A percentile compares a stretch with the other conserved stretches of the same genome.
phyloP scores from a whole-genome alignment of 768 basidiomycete species.

The Trametes maxima region DNA sequence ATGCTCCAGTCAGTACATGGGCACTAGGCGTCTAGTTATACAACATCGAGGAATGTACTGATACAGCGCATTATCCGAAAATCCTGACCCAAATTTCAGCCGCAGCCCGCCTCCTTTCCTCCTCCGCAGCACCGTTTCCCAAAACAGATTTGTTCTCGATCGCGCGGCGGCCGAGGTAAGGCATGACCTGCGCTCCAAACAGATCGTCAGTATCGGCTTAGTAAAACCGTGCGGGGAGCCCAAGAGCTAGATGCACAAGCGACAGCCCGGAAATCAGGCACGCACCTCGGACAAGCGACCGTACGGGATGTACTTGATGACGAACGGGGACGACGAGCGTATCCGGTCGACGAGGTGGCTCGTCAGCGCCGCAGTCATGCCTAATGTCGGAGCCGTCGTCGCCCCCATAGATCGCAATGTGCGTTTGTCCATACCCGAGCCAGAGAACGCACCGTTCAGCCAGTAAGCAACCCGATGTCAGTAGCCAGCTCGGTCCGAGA shows the following conservation, averaged over 20 bases:
- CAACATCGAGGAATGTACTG: neutral
- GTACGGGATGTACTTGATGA: conserved; percentile 85
- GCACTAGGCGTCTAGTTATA: neutral
- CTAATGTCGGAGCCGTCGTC: conserved; percentile 38
- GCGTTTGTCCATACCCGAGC: neutral
- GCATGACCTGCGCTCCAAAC: conserved; percentile 63
- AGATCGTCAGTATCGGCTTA: conserved; percentile 21
- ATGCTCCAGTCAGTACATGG: neutral
- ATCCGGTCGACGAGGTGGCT: conserved; percentile 64
- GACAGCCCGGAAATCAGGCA: conserved; percentile 5
- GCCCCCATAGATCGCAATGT: neutral
- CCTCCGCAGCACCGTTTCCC: conserved; percentile 65
- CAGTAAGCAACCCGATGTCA: neutral
- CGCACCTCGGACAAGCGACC: conserved; percentile 66
- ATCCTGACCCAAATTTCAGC: conserved; percentile 51
- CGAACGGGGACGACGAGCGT: conserved; percentile 58
- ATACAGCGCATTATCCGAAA: conserved; percentile 28
- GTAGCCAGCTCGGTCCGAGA: neutral
- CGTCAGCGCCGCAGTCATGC: conserved; percentile 86
- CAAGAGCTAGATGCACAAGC: neutral
- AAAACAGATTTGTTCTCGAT: conserved; percentile 93
- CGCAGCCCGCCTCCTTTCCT: conserved; percentile 60
- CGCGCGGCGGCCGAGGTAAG: conserved; percentile 85
- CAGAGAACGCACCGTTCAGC: neutral
- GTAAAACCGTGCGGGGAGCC: neutral